Base-by-base conservation (phyloP, 2,329 filamentous ascomycete genomes). In the Ramularia collo-cygni region DNA sequence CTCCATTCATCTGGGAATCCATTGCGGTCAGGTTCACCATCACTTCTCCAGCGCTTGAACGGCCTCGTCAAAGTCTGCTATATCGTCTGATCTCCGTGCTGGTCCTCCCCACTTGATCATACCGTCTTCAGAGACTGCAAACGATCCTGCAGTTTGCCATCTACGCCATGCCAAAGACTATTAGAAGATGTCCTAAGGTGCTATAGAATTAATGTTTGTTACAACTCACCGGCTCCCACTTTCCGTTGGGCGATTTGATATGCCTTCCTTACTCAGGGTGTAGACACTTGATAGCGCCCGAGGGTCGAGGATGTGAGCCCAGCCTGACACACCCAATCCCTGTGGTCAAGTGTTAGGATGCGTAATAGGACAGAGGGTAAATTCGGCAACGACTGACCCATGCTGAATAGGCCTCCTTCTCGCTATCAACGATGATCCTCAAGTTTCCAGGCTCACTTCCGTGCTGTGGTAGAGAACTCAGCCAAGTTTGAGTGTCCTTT, bases 61-160 rank as follows among this genome's bases (percentile, higher is more conserved):
- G 24, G 60, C 72, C 17, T 71, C 65, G 37, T 65, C 64, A 48
- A 79, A 74, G 51, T 77, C 68, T 4, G 72, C 64, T 13, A 79
- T 48, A 44, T 79, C 72, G 54, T 74, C 71, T 18, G 76, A 71
- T 16, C 68, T 64, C 37, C 51, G 51, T 9, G 69, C 67, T 44
- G 71, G 60, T 40, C 67, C 62, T 4, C 62, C 65, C 75, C 76
- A 81, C 38, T 62, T 65, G 3, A 82, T 69, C 9, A 64, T 52
- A 2, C 76, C 76, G 18, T 66, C 57, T 4, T 53, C 54, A 55
- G 79, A 76, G 18, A 81, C 62, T 2, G 74, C 79, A 62, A 79
- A 86, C 18, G 74, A 75, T 18, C 81, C 82, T 32, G 73, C 68
- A 17, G 66, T 81, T 69, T 86, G 81, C 81, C 82, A 86, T 37